Evolutionary conservation across 208 protist genomes (phyloP), one percentile per base, ranked within the genome.

Genomic region (Spongospora subterranea): DNA sequence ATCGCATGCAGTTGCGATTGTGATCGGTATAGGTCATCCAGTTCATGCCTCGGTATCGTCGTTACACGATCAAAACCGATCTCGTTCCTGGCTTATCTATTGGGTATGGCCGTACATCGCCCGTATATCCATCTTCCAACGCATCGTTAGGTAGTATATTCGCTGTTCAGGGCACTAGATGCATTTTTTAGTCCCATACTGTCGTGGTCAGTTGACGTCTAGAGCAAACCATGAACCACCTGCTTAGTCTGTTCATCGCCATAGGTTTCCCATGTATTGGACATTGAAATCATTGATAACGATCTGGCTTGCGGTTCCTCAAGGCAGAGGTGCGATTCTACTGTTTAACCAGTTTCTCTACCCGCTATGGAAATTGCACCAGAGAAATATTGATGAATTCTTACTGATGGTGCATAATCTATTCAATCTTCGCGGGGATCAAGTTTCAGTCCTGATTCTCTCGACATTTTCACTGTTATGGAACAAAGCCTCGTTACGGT

Each of bases 261-360:
- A 24, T 60, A 60, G 50, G 50, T 60, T 60, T 60, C 50, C 50
- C 24, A 60, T 60, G 50, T 60, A 60, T 60, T 60, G 50, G 50
- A 60, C 13, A 6, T 29, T 60, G 13, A 60, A 24, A 24, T 29
- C 50, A 29, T 6, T 24, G 24, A 60, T 60, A 60, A 60, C 24
- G 24, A 6, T 60, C 50, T 60, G 50, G 50, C 50, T 60, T 6
- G 50, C 50, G 6, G 6, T 60, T 24, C 50, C 50, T 60, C 6
- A 24, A 24, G 50, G 13, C 13, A 6, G 24, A 24, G 50, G 50
- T 29, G 50, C 50, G 24, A 6, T 29, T 60, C 24, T 29, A 29
- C 6, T 60, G 13, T 60, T 29, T 24, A 60, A 60, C 24, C 13
- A 6, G 24, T 60, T 60, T 24, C 6, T 60, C 50, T 29, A 29